Conservation (phyloP, 805 yeast genomes). For the Schwanniomyces occidentalis region DNA sequence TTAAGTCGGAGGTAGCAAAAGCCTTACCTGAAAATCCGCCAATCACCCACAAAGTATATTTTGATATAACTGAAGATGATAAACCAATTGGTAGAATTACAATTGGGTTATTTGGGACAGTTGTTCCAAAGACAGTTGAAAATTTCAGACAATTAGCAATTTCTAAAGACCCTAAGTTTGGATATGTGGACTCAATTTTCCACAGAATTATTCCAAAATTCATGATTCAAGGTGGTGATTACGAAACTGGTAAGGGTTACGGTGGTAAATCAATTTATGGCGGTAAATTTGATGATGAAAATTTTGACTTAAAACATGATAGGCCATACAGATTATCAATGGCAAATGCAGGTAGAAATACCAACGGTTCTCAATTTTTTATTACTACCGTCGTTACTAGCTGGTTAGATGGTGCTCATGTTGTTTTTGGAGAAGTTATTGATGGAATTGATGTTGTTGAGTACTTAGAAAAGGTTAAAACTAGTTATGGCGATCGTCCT, state of each 20-base stretch:
- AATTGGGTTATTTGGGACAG: conserved; percentile 81
- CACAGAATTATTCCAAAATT: conserved; percentile 73
- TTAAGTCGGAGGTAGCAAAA: conserved; percentile 8
- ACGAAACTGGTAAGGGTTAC: conserved; percentile 65
- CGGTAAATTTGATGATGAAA: conserved; percentile 72
- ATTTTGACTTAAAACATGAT: conserved; percentile 65
- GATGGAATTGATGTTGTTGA: conserved; percentile 84
- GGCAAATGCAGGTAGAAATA: conserved; percentile 79
- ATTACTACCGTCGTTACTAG: conserved; percentile 87
- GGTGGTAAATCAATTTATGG: conserved; percentile 89
- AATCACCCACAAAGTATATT: conserved; percentile 78
- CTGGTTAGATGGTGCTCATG: conserved; percentile 95
- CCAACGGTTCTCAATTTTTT: conserved; percentile 93
- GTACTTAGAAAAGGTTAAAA: conserved; percentile 71
- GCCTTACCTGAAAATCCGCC: conserved; percentile 44
- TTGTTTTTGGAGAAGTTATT: conserved; percentile 92
- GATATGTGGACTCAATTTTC: conserved; percentile 64
- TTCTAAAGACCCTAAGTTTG: conserved; percentile 58
- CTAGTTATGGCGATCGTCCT: conserved; percentile 69
- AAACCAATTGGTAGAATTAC: conserved; percentile 76
- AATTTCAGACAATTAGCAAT: conserved; percentile 80
- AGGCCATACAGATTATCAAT: conserved; percentile 69
- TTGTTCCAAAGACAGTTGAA: conserved; percentile 66
- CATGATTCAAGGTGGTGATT: conserved; percentile 90
- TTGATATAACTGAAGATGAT: conserved; percentile 82